Evolutionary conservation across 2,329 filamentous ascomycete species (phyloP).

Genomic region (Drechslerella coelobrocha): DNA sequence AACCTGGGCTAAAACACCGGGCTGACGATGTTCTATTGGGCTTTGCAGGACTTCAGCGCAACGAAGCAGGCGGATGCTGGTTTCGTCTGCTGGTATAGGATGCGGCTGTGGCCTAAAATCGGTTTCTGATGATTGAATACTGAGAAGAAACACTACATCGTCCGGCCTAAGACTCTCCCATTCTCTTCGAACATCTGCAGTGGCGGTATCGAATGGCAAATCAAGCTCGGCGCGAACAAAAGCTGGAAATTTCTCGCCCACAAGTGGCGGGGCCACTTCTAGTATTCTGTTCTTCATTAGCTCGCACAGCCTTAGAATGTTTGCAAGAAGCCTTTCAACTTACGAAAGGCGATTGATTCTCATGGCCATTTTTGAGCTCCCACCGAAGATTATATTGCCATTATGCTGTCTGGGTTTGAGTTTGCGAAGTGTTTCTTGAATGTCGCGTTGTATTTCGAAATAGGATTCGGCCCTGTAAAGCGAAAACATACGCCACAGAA

Average conservation of each 20-base stretch:
- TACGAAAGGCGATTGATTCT: conserved; percentile 79
- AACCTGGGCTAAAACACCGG: conserved; percentile 68
- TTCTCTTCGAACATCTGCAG: conserved; percentile 76
- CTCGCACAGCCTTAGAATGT: background rate
- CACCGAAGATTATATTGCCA: conserved; percentile 74
- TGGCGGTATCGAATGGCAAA: conserved; percentile 81
- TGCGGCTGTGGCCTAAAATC: conserved; percentile 54
- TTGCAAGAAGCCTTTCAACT: conserved; percentile 50
- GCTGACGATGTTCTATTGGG: conserved; percentile 82
- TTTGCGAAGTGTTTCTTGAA: conserved; percentile 80
- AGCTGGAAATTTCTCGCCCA: conserved; percentile 83
- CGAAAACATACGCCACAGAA: conserved; percentile 92
- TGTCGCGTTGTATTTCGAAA: conserved; percentile 89
- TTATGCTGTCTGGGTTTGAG: conserved; percentile 74
- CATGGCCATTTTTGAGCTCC: conserved; percentile 90
- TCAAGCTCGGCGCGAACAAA: conserved; percentile 84
- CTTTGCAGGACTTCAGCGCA: conserved; percentile 86
- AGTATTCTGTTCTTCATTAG: conserved; percentile 66
- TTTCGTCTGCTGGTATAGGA: conserved; percentile 65
- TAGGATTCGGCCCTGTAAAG: conserved; percentile 90
- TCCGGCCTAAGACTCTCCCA: conserved; percentile 88
- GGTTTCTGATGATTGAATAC: conserved; percentile 65
- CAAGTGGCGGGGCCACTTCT: conserved; percentile 80
- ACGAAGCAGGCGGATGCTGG: conserved; percentile 74
- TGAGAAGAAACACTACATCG: conserved; percentile 87